Evolutionary conservation across 148 eudicot species (phyloP), one percentile per base, ranked within the genome.

Genomic region (Vaccinium darrowii): DNA sequence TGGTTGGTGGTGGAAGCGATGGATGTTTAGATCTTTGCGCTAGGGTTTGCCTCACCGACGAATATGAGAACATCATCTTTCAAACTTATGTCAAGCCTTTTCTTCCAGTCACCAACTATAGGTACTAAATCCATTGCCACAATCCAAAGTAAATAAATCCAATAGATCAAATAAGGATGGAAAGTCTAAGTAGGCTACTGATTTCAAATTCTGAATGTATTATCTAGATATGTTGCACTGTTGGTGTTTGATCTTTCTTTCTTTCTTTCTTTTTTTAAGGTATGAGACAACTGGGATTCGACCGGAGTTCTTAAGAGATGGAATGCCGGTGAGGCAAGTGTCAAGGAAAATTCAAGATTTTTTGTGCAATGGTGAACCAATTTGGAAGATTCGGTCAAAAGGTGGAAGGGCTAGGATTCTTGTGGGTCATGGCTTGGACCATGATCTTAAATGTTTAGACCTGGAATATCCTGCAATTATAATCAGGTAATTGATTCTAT

Each of bases 1-100:
- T 93, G 96, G 95, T 96, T 52, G 98, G 98, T 1, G 97, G 98
- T 52, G 98, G 98, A 4, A 93, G 94, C 85, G 98, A 96, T 87
- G 98, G 98, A 52, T 90, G 97, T 67, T 84, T 94, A 21, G 98
- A 96, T 86, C 87, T 94, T 49, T 93, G 96, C 82, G 98, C 93
- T 30, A 91, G 96, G 88, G 94, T 96, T 86, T 96, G 96, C 87
- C 91, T 96, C 43, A 87, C 91, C 56, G 98, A 95, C 80, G 98
- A 95, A 83, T 36, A 86, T 75, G 98, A 94, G 79, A 91, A 90
- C 81, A 90, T 92, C 36, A 85, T 95, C 51, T 95, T 95, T 78
- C 95, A 94, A 5, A 52, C 93, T 83, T 95, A 91, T 88, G 92
- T 95, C 81, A 92, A 90, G 87, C 98, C 98, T 82, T 88, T 89